Evolutionary conservation across 140 eudicot species (phyloP), one percentile per base, ranked within the genome.

Genomic region (Ambrosia hybrid): DNA sequence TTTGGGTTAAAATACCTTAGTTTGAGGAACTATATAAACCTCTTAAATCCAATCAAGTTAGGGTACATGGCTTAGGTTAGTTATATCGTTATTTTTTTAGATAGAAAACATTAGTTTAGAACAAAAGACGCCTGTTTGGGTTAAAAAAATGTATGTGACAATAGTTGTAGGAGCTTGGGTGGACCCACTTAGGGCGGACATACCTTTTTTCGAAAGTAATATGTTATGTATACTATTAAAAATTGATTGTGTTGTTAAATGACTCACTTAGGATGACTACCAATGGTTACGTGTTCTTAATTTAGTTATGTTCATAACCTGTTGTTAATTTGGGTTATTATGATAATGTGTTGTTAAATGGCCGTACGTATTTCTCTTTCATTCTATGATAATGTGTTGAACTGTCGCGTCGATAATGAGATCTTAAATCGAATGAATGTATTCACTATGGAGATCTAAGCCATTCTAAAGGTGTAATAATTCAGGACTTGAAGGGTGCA

Each of bases 321-420:
- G 36, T 76, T 68, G 65, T 76, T 76, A 60, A 16, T 59, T 76
- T 76, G 68, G 37, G 75, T 67, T 68, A 9, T 36, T 60, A 6
- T 68, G 41, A 56, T 67, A 56, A 43, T 57, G 43, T 56, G 68
- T 33, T 65, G 45, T 75, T 75, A 34, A 65, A 45, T 46, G 8
- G 6, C 58, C 10, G 30, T 73, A 46, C 10, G 30, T 73, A 46
- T 48, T 26, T 5, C 39, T 71, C 53, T 48, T 58, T 46, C 51
- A 9, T n/a, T 59, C 37, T 9, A 30, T 30, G 34, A 1, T 30
- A 30, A 30, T 0, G 34, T 30, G 34, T 30, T 30, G 34, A 30
- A 30, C 34, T 30, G 34, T 1, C 34, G 34, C 34, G 34, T 30
- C 34, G 34, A 30, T 30, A 30, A 30, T 14, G 11, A 41, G 16